phyloP scores from a whole-genome alignment of 2,329 filamentous ascomycete species.

The Curvularia eragrostidis region DNA sequence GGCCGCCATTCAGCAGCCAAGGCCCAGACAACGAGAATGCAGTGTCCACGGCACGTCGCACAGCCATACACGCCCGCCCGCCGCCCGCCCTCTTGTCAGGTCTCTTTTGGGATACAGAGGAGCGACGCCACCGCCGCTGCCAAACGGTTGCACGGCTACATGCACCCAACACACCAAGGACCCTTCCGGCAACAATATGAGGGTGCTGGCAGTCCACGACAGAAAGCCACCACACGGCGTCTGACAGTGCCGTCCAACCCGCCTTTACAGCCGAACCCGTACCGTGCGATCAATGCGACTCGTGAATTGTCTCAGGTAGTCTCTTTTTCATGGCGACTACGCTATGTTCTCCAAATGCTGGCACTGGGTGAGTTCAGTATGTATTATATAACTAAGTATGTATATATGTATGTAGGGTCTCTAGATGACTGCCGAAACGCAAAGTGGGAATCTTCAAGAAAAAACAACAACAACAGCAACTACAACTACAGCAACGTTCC shows the following conservation, averaged over 20 bases:
- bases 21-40: constrained; percentile 23
- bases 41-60: constrained; percentile 18
- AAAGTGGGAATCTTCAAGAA: constrained; percentile 12
- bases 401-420: neutral
- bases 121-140: constrained; percentile 21
- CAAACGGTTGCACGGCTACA: constrained; percentile 26
- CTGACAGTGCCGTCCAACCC: constrained; percentile 2
- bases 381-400: constrained; percentile 25
- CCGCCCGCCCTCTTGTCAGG: constrained; percentile 25
- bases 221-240: constrained; percentile 26
- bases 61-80: constrained; percentile 10
- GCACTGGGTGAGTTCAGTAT: neutral
- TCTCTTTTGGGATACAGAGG: constrained; percentile 23
- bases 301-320: constrained; percentile 1
- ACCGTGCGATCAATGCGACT: neutral
- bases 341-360: neutral
- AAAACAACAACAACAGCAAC: constrained; percentile 10
- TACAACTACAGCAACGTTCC: neutral
- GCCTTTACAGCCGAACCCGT: neutral
- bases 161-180: constrained; percentile 33
- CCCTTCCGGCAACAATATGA: neutral
- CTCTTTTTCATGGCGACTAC: neutral
- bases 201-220: constrained; percentile 33
- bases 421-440: constrained; percentile 2
- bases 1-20: constrained; percentile 28